These are phyloP conservation scores for Talaromyces albobiverticillius DNA, from an alignment of 2,329 filamentous ascomycete genomes.

Conservation along the genomic window DNA sequence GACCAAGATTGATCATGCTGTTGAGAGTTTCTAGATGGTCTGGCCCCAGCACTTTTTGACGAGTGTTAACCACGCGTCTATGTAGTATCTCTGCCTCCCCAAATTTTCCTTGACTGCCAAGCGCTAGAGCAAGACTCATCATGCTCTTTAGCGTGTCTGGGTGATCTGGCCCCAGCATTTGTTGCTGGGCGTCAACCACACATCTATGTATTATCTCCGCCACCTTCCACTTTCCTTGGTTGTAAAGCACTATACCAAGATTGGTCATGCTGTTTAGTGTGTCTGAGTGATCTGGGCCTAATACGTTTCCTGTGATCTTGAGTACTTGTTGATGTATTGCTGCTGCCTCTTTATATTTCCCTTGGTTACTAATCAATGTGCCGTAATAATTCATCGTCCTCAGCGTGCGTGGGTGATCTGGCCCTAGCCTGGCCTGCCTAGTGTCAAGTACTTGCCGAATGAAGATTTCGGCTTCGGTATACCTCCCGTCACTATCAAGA, in stretches of 20 bases:
- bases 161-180: background rate
- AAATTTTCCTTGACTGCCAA: background rate
- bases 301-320: background rate
- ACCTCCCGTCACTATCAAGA: background rate
- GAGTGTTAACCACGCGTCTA: background rate
- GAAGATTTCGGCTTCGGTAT: background rate
- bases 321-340: constrained; percentile 4
- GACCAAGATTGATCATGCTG: constrained; percentile 16
- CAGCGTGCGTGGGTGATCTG: background rate
- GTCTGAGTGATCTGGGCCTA: background rate
- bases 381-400: too few relatives aligned
- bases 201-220: background rate
- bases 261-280: background rate
- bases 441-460: background rate
- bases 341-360: background rate
- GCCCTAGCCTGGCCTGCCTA: background rate
- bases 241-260: background rate
- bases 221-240: background rate
- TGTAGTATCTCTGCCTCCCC: background rate
- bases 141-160: background rate
- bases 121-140: background rate
- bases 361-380: background rate
- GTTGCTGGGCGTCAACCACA: background rate
- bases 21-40: background rate
- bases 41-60: background rate